Evolutionary conservation across 805 yeast species (phyloP), one percentile per base, ranked within the genome.

Genomic region (Ogataea henricii): DNA sequence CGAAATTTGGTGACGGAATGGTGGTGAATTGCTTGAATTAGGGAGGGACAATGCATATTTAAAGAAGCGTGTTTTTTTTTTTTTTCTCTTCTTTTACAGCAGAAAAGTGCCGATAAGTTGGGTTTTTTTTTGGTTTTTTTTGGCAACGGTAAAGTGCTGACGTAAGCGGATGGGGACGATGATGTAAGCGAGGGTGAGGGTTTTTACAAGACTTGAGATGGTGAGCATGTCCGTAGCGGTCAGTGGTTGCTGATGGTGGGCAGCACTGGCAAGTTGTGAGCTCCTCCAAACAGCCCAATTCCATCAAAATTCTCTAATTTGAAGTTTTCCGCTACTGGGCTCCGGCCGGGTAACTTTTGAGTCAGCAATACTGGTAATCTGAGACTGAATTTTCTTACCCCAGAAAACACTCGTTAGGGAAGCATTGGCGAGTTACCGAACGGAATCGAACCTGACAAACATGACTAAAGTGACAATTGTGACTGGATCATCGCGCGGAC

Each of bases 401-500:
- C 40, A 26, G 38, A 30, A 12, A 36, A 12, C 17, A 14, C 30
- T 9, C 27, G 5, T 29, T 29, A n/a, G 6, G 25, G 8, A 6
- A 22, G 25, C 25, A 22, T 22, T 22, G n/a, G n/a, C n/a, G n/a
- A n/a, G n/a, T n/a, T n/a, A n/a, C n/a, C 25, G 6, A 6, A 22
- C 25, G 25, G 8, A 8, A 8, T 39, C 26, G 5, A 16, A 14
- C n/a, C 22, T 33, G 33, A 1, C 13, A 54, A 39, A 1, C 10
- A 54, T 45, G 49, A 40, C 55, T 14, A 64, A 67, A 62, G 60
- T 63, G 26, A 72, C 74, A 9, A 60, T 77, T 12, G 75, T 83
- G 1, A 82, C 87, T 0, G 87, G 89, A 30, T 84, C 82, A 6
- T 82, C 89, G 2, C 76, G 79, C 63, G 96, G 97, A 4, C 85